phyloP scores from a whole-genome alignment of 2,329 filamentous ascomycete genomes.

The Penicillium corylophilum region DNA sequence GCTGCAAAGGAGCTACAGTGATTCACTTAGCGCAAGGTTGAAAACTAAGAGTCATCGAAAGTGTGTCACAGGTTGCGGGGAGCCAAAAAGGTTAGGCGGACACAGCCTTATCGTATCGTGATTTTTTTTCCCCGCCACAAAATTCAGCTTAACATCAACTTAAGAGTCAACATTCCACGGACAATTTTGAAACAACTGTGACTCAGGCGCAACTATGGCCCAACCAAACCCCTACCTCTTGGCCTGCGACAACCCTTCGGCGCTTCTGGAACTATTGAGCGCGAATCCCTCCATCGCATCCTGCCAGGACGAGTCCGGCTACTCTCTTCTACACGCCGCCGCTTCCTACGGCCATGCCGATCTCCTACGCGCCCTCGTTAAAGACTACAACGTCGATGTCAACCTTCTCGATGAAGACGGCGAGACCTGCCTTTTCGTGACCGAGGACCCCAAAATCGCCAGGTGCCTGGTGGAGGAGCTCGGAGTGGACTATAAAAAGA shows the following conservation, averaged over 20 bases:
- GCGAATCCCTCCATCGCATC: slow-evolving; percentile 73
- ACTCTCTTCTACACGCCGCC: slow-evolving; percentile 89
- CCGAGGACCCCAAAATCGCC: slow-evolving; percentile 77
- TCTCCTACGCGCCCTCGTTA: slow-evolving; percentile 72
- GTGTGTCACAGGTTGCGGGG: slow-evolving; percentile 22
- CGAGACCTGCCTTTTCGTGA: slow-evolving; percentile 93
- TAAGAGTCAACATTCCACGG: not conserved
- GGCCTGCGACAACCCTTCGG: slow-evolving; percentile 76
- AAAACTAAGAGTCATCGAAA: slow-evolving; percentile 10
- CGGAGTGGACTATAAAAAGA: slow-evolving; percentile 63
- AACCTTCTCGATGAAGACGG: slow-evolving; percentile 86
- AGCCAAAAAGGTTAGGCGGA: slow-evolving; percentile 22
- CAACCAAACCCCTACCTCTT: slow-evolving; percentile 66
- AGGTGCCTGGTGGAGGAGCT: slow-evolving; percentile 80
- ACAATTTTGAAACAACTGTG: not conserved
- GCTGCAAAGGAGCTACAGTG: not conserved
- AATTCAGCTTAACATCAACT: not conserved
- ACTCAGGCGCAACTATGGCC: slow-evolving; percentile 31
- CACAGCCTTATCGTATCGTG: slow-evolving; percentile 10
- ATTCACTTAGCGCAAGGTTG: not conserved
- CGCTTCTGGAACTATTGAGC: slow-evolving; percentile 72
- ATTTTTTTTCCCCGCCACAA: slow-evolving; percentile 4
- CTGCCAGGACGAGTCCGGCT: slow-evolving; percentile 84
- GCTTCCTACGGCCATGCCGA: slow-evolving; percentile 86
- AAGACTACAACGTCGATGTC: slow-evolving; percentile 73